Conservation (phyloP, 2,329 filamentous ascomycete species). For the Fusarium caatingaense region DNA sequence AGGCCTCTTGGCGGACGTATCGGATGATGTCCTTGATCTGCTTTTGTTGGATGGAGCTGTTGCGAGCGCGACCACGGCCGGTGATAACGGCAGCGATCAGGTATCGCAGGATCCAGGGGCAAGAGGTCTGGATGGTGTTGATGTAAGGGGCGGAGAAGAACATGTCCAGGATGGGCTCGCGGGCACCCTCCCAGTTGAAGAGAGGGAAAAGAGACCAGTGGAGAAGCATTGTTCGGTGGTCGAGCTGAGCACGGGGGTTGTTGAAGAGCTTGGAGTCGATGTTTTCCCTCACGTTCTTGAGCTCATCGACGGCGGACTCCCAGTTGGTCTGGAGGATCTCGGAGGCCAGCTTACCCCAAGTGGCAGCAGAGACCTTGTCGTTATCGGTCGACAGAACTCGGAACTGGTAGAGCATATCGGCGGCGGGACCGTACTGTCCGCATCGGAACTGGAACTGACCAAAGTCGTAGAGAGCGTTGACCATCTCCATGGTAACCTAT, state of each 20-base stretch:
- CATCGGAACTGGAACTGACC: conserved; percentile 98
- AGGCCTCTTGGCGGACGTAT: conserved; percentile 95
- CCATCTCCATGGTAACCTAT: conserved; percentile 90
- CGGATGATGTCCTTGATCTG: conserved; percentile 97
- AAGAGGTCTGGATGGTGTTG: conserved; percentile 99
- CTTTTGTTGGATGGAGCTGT: conserved; percentile 91
- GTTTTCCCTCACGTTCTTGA: conserved; percentile 87
- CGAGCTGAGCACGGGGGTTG: conserved; percentile 94
- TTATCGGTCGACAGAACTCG: conserved; percentile 97
- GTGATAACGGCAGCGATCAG: conserved; percentile 95
- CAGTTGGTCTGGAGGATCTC: conserved; percentile 96
- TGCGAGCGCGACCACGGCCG: conserved; percentile 83
- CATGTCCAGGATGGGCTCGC: conserved; percentile 91
- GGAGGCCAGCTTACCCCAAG: conserved; percentile 96
- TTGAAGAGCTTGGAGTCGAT: conserved; percentile 97
- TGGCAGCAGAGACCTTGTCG: conserved; percentile 94
- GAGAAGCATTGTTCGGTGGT: conserved; percentile 95
- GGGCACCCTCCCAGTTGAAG: conserved; percentile 95
- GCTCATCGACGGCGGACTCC: conserved; percentile 91
- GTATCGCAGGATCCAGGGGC: conserved; percentile 96
- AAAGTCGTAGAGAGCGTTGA: conserved; percentile 94
- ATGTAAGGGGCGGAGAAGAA: conserved; percentile 98
- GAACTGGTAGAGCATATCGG: conserved; percentile 97
- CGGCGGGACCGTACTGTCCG: conserved; percentile 89
- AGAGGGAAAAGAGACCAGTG: conserved; percentile 99